phyloP scores from a whole-genome alignment of 176 grass and related monocot genomes.

The Urochloa ruziziensis region DNA sequence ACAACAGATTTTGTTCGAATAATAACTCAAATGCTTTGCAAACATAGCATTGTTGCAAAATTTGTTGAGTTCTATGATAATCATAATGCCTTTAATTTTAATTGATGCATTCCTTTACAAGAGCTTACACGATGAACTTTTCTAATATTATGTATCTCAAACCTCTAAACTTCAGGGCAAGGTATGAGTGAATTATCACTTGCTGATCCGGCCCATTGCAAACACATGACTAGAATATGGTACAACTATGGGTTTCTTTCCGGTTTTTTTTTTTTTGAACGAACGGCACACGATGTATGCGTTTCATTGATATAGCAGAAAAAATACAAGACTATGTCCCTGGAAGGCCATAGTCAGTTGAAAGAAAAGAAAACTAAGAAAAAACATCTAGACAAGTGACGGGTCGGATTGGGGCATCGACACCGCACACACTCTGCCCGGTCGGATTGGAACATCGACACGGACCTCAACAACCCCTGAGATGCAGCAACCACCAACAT shows the following conservation, averaged over 20 bases:
- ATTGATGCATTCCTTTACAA: neutral
- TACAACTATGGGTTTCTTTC: constrained; percentile 99
- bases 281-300: no score
- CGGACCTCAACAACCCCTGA: no score
- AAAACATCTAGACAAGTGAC: no score
- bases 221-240: constrained; percentile 99
- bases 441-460: no score
- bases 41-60: constrained; percentile 95
- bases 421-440: no score
- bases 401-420: no score
- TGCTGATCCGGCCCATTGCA: constrained; percentile 90
- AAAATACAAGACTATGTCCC: no score
- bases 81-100: neutral
- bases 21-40: constrained; percentile 93
- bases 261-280: no score
- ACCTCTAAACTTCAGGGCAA: constrained; percentile 45
- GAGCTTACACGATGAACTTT: neutral
- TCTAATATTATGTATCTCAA: constrained; percentile 3
- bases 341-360: no score
- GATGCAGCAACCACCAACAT: no score
- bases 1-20: constrained; percentile 95
- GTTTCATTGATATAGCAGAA: no score
- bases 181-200: constrained; percentile 87
- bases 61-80: constrained; percentile 97
- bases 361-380: no score